A percentile compares a stretch with the other conserved stretches of the same genome.
Conservation (phyloP, 2,329 filamentous ascomycete genomes). For the Colletotrichum sp. region DNA sequence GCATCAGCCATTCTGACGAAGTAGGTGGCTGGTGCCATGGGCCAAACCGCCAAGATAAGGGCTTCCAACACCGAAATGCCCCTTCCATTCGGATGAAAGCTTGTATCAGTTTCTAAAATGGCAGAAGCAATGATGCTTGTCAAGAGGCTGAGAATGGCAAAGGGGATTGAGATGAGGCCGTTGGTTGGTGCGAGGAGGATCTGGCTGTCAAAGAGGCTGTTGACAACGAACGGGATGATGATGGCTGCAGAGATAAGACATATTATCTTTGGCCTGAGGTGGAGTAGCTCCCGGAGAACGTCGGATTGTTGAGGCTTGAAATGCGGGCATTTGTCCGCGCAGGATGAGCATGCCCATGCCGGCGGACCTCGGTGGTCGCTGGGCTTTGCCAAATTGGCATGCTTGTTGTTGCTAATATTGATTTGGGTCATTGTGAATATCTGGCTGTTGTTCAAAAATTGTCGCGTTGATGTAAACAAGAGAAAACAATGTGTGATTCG, state of each 20-base stretch:
- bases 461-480: no score
- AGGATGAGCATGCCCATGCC: not conserved
- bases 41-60: not conserved
- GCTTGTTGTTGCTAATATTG: not conserved
- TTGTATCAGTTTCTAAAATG: not conserved
- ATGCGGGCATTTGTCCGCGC: not conserved
- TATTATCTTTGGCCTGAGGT: not conserved
- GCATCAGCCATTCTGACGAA: not conserved
- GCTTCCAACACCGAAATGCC: not conserved
- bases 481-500: no score
- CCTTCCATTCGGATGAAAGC: not conserved
- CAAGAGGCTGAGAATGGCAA: not conserved
- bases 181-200: not conserved
- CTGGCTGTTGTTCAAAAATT: not conserved
- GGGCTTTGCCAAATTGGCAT: not conserved
- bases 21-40: not conserved
- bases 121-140: not conserved
- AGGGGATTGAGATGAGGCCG: not conserved
- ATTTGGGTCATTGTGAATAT: not conserved
- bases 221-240: not conserved
- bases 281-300: not conserved
- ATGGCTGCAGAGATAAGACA: not conserved
- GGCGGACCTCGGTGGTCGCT: not conserved
- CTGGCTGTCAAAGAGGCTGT: not conserved
- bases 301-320: not conserved